Conservation (phyloP, 2,329 filamentous ascomycete genomes). For the Claviceps quebecensis region DNA sequence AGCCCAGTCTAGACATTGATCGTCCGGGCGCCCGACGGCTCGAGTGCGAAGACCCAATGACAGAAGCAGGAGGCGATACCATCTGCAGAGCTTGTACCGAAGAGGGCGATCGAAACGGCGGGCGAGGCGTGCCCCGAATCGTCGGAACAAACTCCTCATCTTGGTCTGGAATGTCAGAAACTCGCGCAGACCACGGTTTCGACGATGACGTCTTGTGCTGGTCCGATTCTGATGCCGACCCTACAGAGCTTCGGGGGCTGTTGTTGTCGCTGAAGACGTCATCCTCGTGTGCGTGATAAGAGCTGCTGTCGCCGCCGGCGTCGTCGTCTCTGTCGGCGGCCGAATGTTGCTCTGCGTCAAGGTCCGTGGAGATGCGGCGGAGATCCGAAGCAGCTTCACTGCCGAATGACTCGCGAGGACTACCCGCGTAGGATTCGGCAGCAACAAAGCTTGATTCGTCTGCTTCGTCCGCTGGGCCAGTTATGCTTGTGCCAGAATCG, state of each 20-base stretch:
- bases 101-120: slow-evolving; percentile 55
- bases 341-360: slow-evolving; percentile 8
- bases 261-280: slow-evolving; percentile 45
- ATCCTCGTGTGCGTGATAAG: slow-evolving; percentile 37
- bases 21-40: slow-evolving; percentile 32
- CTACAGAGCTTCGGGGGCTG: slow-evolving; percentile 42
- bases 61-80: slow-evolving; percentile 48
- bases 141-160: slow-evolving; percentile 37
- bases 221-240: slow-evolving; percentile 30
- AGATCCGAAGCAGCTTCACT: slow-evolving; percentile 11
- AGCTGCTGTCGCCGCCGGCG: slow-evolving; percentile 30
- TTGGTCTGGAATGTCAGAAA: slow-evolving; percentile 36
- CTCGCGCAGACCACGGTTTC: slow-evolving; percentile 22
- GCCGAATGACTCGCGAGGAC: slow-evolving; percentile 11
- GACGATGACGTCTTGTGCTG: slow-evolving; percentile 16
- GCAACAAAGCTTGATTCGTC: slow-evolving; percentile 13
- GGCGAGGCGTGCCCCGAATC: slow-evolving; percentile 44
- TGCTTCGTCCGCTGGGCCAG: slow-evolving; percentile 4
- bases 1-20: slow-evolving; percentile 43
- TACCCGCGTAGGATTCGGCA: slow-evolving; percentile 11
- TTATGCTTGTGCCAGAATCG: slow-evolving; percentile 13
- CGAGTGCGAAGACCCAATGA: slow-evolving; percentile 41
- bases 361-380: slow-evolving; percentile 9
- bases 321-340: slow-evolving; percentile 13
- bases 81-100: slow-evolving; percentile 59